phyloP scores from a whole-genome alignment of 805 yeast species.

The Suhomyces xylopsoci region DNA sequence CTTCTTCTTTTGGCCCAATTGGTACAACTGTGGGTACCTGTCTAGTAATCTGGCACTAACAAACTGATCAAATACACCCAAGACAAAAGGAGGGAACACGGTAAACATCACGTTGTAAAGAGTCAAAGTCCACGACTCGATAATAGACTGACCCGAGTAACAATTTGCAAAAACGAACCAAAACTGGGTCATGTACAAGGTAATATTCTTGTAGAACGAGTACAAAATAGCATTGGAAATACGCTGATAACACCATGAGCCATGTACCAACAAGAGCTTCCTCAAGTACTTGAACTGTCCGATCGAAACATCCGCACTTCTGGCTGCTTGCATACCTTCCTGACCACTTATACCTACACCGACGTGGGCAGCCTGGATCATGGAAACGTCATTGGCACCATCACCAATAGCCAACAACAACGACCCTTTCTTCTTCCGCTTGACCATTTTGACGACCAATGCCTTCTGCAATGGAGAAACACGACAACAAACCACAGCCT shows the following conservation, averaged over 20 bases:
- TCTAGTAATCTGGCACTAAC: slow-evolving; percentile 86
- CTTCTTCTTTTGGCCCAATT: slow-evolving; percentile 81
- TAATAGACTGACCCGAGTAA: slow-evolving; percentile 91
- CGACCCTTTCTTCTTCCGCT: slow-evolving; percentile 68
- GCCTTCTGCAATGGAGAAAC: slow-evolving; percentile 98
- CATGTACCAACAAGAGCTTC: slow-evolving; percentile 86
- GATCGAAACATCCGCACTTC: slow-evolving; percentile 95
- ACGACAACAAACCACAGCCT: slow-evolving; percentile 96
- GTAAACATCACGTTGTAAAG: slow-evolving; percentile 93
- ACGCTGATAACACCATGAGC: slow-evolving; percentile 96
- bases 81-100: slow-evolving; percentile 90
- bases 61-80: slow-evolving; percentile 96
- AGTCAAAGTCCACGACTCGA: slow-evolving; percentile 97
- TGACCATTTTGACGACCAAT: slow-evolving; percentile 89
- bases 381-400: slow-evolving; percentile 98
- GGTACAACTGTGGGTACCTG: slow-evolving; percentile 89
- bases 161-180: slow-evolving; percentile 95
- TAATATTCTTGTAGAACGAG: slow-evolving; percentile 93
- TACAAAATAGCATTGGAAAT: slow-evolving; percentile 88
- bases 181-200: slow-evolving; percentile 95
- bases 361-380: slow-evolving; percentile 99
- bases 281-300: slow-evolving; percentile 90
- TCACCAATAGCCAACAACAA: slow-evolving; percentile 91
- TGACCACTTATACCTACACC: slow-evolving; percentile 99
- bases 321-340: slow-evolving; percentile 99